phyloP scores from a whole-genome alignment of 2,329 filamentous ascomycete species.

The Talaromyces islandicus region DNA sequence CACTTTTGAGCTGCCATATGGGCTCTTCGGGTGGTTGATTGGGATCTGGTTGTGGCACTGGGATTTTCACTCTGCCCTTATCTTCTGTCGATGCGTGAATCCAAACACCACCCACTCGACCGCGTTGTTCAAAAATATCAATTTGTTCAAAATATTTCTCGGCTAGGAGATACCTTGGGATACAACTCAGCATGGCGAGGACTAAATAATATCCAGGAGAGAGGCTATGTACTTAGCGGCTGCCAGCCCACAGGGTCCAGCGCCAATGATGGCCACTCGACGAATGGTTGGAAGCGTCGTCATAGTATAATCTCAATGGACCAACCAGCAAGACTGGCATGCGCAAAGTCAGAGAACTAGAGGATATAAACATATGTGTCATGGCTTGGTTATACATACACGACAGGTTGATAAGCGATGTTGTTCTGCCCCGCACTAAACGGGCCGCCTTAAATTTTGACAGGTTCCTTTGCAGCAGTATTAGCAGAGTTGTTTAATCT shows the following conservation, averaged over 20 bases:
- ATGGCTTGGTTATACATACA: not conserved
- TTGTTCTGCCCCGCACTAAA: not conserved
- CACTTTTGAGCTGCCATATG: conserved; percentile 37
- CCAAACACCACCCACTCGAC: conserved; percentile 76
- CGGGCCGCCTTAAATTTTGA: not conserved
- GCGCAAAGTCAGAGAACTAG: not conserved
- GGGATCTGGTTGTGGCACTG: conserved; percentile 62
- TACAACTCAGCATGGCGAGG: not conserved
- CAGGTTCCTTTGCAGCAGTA: not conserved
- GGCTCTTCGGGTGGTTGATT: conserved; percentile 59
- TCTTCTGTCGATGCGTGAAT: conserved; percentile 58
- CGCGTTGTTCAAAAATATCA: conserved; percentile 75
- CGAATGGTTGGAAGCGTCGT: conserved; percentile 14
- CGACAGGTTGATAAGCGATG: not conserved
- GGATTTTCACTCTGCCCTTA: conserved; percentile 35
- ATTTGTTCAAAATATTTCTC: conserved; percentile 66
- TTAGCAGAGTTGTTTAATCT: not conserved
- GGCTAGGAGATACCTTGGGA: conserved; percentile 59
- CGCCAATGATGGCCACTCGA: conserved; percentile 70
- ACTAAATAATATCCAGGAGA: conserved; percentile 7
- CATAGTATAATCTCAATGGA: not conserved
- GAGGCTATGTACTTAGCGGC: conserved; percentile 56
- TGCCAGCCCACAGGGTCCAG: conserved; percentile 71
- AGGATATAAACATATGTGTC: not conserved
- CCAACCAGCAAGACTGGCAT: not conserved